Conservation (phyloP, 2,329 filamentous ascomycete species). For the Hypoxylon sp. region DNA sequence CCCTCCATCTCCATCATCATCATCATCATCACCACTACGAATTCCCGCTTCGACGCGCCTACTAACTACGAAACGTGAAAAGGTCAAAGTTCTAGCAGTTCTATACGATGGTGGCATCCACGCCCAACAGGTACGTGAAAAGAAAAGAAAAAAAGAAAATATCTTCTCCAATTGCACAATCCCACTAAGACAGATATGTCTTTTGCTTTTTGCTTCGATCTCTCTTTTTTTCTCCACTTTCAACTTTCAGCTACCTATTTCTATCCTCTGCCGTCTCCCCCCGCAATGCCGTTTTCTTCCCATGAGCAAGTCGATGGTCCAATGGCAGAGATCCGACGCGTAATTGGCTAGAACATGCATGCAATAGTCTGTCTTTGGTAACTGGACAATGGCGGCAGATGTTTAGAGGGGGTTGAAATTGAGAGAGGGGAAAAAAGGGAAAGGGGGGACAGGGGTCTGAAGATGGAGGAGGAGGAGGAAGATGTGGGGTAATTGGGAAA, state of each 20-base stretch:
- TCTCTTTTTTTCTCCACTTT: conserved; percentile 3
- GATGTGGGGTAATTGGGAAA: conserved; percentile 35
- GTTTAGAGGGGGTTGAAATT: conserved; percentile 16
- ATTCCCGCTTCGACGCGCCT: conserved; percentile 66
- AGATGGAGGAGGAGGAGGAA: conserved; percentile 1
- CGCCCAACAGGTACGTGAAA: conserved; percentile 76
- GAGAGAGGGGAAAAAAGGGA: conserved; percentile 3
- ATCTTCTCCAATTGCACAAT: conserved; percentile 8
- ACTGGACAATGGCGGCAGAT: conserved; percentile 31
- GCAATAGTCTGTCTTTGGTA: conserved; percentile 30
- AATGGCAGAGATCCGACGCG: conserved; percentile 17
- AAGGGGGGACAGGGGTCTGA: neutral
- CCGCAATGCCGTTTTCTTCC: conserved; percentile 19
- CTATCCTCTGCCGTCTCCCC: conserved; percentile 30
- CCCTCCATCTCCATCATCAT: too few relatives aligned
- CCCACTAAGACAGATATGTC: conserved; percentile 2
- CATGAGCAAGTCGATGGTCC: conserved; percentile 24
- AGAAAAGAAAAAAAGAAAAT: conserved; percentile 3
- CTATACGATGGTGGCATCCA: conserved; percentile 93
- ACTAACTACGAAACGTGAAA: conserved; percentile 59
- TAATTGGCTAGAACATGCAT: conserved; percentile 36
- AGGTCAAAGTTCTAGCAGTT: conserved; percentile 96
- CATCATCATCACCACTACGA: too few relatives aligned
- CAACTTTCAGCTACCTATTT: neutral
- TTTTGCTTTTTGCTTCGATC: conserved; percentile 4